phyloP scores from a whole-genome alignment of 208 protist species.

The Herpetomonas tarakana region DNA sequence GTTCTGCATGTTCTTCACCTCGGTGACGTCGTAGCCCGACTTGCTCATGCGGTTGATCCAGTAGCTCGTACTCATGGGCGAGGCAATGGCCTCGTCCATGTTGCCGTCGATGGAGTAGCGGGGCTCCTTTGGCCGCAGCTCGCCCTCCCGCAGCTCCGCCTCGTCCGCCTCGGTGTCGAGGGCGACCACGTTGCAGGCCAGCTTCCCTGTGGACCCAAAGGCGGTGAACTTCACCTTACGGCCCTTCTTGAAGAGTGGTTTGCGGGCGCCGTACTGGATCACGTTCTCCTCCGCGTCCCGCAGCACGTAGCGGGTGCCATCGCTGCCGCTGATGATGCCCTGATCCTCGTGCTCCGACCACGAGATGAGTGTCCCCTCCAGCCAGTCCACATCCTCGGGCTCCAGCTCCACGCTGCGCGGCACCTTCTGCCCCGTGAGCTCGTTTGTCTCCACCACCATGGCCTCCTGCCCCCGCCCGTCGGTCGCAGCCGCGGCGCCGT shows the following conservation, averaged over 20 bases:
- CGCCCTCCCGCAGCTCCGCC: slow-evolving; percentile 36
- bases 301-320: slow-evolving; percentile 74
- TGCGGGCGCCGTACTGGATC: slow-evolving; percentile 42
- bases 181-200: slow-evolving; percentile 70
- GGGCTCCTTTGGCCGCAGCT: slow-evolving; percentile 44
- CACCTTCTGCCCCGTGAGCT: slow-evolving; percentile 9
- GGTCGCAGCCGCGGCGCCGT: not conserved
- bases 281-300: slow-evolving; percentile 74
- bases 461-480: not conserved
- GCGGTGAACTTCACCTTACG: slow-evolving; percentile 70
- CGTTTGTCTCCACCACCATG: slow-evolving; percentile 2
- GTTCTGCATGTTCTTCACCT: slow-evolving; percentile 77
- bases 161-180: slow-evolving; percentile 63
- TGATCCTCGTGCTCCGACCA: slow-evolving; percentile 76
- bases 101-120: slow-evolving; percentile 61
- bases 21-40: slow-evolving; percentile 75
- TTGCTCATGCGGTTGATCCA: slow-evolving; percentile 85
- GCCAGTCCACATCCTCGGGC: slow-evolving; percentile 42
- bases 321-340: slow-evolving; percentile 76
- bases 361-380: slow-evolving; percentile 60
- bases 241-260: slow-evolving; percentile 53
- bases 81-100: slow-evolving; percentile 77
- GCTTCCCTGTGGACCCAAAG: slow-evolving; percentile 49
- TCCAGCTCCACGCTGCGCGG: slow-evolving; percentile 18
- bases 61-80: slow-evolving; percentile 83